Evolutionary conservation across 352 stramenopile genomes (phyloP), one percentile per base, ranked within the genome.

Genomic region (Phytopythium vexans): DNA sequence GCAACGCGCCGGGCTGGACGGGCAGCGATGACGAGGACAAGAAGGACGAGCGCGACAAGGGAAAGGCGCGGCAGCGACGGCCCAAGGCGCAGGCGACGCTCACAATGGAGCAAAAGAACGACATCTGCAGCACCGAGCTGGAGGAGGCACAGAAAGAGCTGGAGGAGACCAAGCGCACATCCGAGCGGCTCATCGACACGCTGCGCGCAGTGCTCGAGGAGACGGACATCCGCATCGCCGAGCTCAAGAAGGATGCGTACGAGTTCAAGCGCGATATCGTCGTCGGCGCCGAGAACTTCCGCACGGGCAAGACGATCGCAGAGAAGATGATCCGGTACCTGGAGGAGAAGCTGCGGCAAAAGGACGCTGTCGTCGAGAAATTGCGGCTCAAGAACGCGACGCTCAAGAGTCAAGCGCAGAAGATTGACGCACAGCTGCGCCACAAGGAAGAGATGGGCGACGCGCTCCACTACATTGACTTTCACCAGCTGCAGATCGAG

Each of bases 201-300:
- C 70, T 98, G 15, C 85, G 83, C 4, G 89, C 90, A 0, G 89
- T 98, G 36, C 69, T 98, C 9, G 90, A 98, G 51, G 90, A 98
- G 68, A 97, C 92, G 11, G 91, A 98, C 50, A 94, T 98, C 32
- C 84, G 93, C 54, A 97, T 98, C 48, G 72, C 85, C 6, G 93
- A 98, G 66, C 74, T 98, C 49, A 98, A 98, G 77, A 97, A 97
- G 62, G 93, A 98, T 47, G 90, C 89, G 54, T 98, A 98, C 66
- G 93, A 98, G 65, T 98, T 98, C 70, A 98, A 98, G 61, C 76
- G 89, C 33, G 92, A 98, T 54, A 96, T 98, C 39, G 90, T 98
- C 37, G 88, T 97, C 0, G 92, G 89, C 11, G 90, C 90, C 6
- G 93, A 98, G 66, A 97, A 98, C 68, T 93, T 95, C 64, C 80